Evolutionary conservation across 768 basidiomycete genomes (phyloP).

Genomic region (Mycena galopus): DNA sequence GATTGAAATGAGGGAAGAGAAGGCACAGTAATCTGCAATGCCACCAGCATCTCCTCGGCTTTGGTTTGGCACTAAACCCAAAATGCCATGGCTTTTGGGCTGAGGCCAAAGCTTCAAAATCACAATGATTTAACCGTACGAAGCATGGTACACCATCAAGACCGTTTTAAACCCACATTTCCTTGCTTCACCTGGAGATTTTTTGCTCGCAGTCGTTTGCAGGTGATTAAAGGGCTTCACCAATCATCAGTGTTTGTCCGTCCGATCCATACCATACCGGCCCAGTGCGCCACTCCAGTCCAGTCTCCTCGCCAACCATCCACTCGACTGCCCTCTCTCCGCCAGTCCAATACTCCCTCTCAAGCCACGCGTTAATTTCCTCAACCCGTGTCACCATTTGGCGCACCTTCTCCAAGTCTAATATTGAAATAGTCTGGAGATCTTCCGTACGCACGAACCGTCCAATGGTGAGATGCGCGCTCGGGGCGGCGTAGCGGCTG

Average conservation of each 20-base stretch:
- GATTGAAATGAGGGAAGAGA: no score
- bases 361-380: background rate
- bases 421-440: background rate
- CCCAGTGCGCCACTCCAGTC: constrained; percentile 4
- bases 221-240: background rate
- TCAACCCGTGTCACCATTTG: background rate
- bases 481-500: background rate
- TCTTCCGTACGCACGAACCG: background rate
- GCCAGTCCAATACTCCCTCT: background rate
- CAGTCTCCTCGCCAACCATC: constrained; percentile 5
- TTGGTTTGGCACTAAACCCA: no score
- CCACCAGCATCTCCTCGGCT: no score
- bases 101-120: no score
- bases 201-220: no score
- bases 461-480: constrained; percentile 2
- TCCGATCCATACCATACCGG: constrained; percentile 6
- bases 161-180: no score
- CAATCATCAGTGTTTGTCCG: background rate
- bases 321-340: background rate
- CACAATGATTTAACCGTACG: no score
- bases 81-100: no score
- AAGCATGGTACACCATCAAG: no score
- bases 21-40: no score
- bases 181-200: no score
- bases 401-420: background rate